These are phyloP conservation scores for Paraphaeosphaeria minitans DNA, from an alignment of 2,329 filamentous ascomycete genomes.

Conservation along the genomic window DNA sequence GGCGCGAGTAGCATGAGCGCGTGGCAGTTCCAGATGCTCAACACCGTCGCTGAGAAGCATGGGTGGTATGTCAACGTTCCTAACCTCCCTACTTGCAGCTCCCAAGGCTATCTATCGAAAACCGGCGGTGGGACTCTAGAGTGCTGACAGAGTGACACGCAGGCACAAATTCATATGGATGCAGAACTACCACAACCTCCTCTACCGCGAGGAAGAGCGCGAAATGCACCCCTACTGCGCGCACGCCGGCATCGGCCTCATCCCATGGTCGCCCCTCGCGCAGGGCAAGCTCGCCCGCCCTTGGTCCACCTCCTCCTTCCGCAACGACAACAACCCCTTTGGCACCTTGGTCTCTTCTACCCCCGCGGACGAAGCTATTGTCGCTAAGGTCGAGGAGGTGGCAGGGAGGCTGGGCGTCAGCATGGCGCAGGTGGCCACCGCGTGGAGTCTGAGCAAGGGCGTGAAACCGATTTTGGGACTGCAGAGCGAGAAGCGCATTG, in stretches of 20 bases:
- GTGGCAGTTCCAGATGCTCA: conserved; percentile 54
- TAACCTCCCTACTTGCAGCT: too few relatives aligned
- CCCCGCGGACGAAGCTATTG: conserved; percentile 43
- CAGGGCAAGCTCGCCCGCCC: conserved; percentile 51
- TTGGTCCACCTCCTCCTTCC: conserved; percentile 39
- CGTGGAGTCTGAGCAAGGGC: conserved; percentile 33
- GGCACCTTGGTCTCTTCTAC: conserved; percentile 28
- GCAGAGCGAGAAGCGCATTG: conserved; percentile 31
- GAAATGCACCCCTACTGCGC: conserved; percentile 35
- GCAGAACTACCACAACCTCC: conserved; percentile 54
- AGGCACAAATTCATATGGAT: conserved; percentile 53
- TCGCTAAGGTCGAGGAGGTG: conserved; percentile 49
- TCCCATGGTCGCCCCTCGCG: conserved; percentile 36
- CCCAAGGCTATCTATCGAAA: too few relatives aligned
- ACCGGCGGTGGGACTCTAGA: neutral
- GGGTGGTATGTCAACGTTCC: conserved; percentile 34
- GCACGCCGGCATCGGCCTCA: conserved; percentile 30
- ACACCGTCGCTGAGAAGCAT: conserved; percentile 49
- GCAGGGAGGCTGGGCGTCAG: conserved; percentile 42
- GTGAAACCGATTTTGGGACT: conserved; percentile 36
- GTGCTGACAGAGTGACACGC: neutral
- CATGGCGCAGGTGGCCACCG: conserved; percentile 34
- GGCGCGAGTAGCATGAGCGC: conserved; percentile 48
- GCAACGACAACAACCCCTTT: conserved; percentile 39
- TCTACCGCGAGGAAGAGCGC: conserved; percentile 56